A percentile compares a stretch with the other conserved stretches of the same genome.
Evolutionary conservation across 1,284 basidiomycete genomes (phyloP).

Genomic region (Jaminaea rosea): DNA sequence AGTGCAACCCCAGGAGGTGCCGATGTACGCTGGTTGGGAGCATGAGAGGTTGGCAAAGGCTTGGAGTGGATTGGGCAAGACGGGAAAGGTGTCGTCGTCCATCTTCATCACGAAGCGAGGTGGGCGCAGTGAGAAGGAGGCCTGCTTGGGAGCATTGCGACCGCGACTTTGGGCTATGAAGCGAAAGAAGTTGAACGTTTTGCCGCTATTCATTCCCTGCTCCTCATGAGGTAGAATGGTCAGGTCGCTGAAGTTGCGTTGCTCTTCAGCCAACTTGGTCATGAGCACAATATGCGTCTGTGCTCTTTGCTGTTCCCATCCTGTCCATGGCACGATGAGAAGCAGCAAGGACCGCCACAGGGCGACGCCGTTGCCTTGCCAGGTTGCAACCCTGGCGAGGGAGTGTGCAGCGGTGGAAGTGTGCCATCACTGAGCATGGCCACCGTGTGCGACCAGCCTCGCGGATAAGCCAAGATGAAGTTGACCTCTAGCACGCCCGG

Average conservation of each 20-base stretch:
- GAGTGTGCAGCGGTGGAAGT: no score
- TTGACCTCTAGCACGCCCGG: not conserved
- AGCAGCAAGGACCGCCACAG: not conserved
- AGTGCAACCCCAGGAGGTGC: not conserved
- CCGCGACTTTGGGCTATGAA: not conserved
- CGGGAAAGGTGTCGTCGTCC: constrained; percentile 1
- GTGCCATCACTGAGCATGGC: not conserved
- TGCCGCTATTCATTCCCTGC: not conserved
- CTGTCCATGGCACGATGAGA: not conserved
- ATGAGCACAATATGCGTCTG: not conserved
- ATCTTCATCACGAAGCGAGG: not conserved
- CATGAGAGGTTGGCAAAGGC: not conserved
- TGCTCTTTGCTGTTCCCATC: not conserved
- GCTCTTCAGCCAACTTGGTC: not conserved
- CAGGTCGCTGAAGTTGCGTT: not conserved
- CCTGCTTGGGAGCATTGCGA: not conserved
- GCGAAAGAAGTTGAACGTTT: not conserved
- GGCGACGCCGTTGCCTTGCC: not conserved
- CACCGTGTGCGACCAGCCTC: not conserved
- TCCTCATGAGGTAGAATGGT: not conserved
- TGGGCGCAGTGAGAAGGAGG: not conserved
- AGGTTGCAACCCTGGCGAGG: no score
- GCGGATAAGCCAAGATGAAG: not conserved
- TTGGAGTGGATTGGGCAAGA: not conserved
- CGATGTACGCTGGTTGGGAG: not conserved